Evolutionary conservation across 768 basidiomycete species (phyloP).

Genomic region (Xerocomus brunneocitrinus): DNA sequence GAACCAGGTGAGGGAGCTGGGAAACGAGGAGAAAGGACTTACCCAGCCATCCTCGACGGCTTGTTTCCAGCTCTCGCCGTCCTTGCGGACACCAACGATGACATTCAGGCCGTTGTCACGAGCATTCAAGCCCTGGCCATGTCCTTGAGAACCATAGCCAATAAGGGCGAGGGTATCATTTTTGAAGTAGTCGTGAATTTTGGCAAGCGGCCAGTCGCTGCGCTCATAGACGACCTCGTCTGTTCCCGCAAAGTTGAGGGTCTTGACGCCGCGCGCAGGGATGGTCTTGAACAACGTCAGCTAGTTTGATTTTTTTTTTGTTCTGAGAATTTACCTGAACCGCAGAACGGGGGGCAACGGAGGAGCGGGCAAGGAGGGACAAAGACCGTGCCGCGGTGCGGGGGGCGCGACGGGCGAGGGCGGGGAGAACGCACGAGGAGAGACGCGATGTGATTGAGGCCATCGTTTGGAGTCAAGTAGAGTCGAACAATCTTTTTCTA

Average conservation of each 20-base stretch:
- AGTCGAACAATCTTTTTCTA: conserved; percentile 10
- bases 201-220: conserved; percentile 95
- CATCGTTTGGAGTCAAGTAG: conserved; percentile 42
- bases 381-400: conserved; percentile 56
- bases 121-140: conserved; percentile 97
- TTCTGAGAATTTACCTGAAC: conserved; percentile 33
- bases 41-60: conserved; percentile 97
- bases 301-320: conserved; percentile 12
- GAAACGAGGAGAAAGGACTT: conserved; percentile 20
- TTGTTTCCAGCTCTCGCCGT: conserved; percentile 95
- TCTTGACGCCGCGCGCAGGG: conserved; percentile 79
- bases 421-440: conserved; percentile 60
- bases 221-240: conserved; percentile 94
- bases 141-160: conserved; percentile 98
- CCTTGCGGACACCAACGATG: conserved; percentile 96
- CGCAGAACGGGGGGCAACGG: conserved; percentile 21
- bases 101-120: conserved; percentile 99
- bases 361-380: conserved; percentile 58
- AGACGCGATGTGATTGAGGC: conserved; percentile 52
- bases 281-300: conserved; percentile 30
- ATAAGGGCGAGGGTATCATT: conserved; percentile 99
- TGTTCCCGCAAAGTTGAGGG: conserved; percentile 93
- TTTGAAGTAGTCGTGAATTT: conserved; percentile 99
- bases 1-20: neutral
- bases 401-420: conserved; percentile 62